Evolutionary conservation across 78 protist species (phyloP), one percentile per base, ranked within the genome.

Genomic region (Dictyostelium purpureum): DNA sequence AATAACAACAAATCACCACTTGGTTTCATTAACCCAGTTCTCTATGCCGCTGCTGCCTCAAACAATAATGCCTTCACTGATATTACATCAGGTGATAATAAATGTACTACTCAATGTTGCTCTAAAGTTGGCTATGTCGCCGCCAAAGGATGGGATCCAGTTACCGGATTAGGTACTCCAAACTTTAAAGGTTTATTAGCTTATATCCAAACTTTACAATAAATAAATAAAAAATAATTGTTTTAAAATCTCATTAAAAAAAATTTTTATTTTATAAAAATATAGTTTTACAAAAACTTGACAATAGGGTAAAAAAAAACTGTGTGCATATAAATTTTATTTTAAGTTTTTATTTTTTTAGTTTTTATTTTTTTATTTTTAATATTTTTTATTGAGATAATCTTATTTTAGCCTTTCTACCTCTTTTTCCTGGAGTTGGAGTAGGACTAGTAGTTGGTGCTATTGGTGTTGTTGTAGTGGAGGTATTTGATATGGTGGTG

Each of bases 21-120:
- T 52, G 95, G 95, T 38, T 92, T 81, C 90, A 2, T 81, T 12
- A 92, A 81, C 37, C 95, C 95, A 73, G 52, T 77, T 67, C 61
- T 92, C 66, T 92, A 81, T 45, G 12, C 69, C 26, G 67, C 76
- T 5, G 21, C 26, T 12, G 49, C 69, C 2, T 11, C 19, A 11
- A 35, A 45, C 5, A 54, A 51, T 33, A 2, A 70, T 2, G 10
- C 31, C 51, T 92, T 37, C 88, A 82, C 65, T 54, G 95, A 92
- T 88, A 71, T 92, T 37, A 82, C 90, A 76, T 0, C 54, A 42
- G 95, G 95, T 69, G 31, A 81, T 79, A 92, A 82, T 71, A 6
- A 28, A 2, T 92, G 95, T 24, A 45, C 78, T 59, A 75, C 54
- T 43, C 9, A 19, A 12, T 66, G 70, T 42, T 92, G 95, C 43